Evolutionary conservation across 768 basidiomycete species (phyloP).

Genomic region (Calocybe cyanea): DNA sequence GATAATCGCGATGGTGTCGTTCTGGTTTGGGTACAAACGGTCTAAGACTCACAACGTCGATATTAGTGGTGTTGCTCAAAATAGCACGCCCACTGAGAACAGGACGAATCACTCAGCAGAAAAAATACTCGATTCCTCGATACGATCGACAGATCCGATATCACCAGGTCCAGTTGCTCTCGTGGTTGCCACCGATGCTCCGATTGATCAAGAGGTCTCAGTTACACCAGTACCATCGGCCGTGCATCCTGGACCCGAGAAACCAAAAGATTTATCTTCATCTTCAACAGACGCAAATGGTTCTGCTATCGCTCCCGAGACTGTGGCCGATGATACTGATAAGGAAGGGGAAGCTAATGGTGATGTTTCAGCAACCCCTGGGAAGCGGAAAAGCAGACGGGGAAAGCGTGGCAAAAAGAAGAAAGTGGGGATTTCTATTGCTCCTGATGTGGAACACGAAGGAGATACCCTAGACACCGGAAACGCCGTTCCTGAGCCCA

Average conservation of each 20-base stretch:
- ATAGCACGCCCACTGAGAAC: background rate
- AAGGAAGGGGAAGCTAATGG: conserved; percentile 37
- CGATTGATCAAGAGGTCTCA: background rate
- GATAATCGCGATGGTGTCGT: conserved; percentile 23
- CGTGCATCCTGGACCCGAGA: background rate
- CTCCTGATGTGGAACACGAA: conserved; percentile 36
- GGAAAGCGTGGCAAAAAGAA: conserved; percentile 56
- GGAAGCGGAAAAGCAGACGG: conserved; percentile 42
- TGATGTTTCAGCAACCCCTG: conserved; percentile 36
- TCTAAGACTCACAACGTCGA: conserved; percentile 9
- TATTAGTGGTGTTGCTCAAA: background rate
- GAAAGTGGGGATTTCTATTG: conserved; percentile 31
- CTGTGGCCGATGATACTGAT: conserved; percentile 57
- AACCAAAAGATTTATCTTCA: background rate
- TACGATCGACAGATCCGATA: background rate
- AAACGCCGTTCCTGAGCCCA: conserved; percentile 8
- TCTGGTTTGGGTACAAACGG: conserved; percentile 29
- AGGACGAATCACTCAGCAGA: background rate
- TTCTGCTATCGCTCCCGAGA: conserved; percentile 9
- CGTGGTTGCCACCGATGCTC: background rate
- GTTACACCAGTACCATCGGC: background rate
- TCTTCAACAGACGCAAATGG: conserved; percentile 3
- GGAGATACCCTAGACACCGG: conserved; percentile 26
- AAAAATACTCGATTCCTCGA: background rate
- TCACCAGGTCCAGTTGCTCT: conserved; percentile 7